Evolutionary conservation across 305 asterid genomes (phyloP), one percentile per base, ranked within the genome.

Genomic region (Withania somnifera): DNA sequence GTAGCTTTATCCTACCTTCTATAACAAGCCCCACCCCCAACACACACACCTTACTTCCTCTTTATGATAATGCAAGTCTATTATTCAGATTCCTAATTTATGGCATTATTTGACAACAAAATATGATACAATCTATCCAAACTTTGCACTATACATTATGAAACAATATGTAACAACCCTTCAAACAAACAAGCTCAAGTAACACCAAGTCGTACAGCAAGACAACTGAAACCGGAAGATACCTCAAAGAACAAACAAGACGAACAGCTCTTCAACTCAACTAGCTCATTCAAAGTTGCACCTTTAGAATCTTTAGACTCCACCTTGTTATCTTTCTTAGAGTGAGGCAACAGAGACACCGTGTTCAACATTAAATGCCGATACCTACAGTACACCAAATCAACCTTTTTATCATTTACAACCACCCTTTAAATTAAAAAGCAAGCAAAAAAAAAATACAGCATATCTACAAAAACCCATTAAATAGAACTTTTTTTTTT

Each of bases 201-300:
- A 64, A 32, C 47, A 64, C 50, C 26, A 64, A 64, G 47, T 22
- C 40, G 6, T 26, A 45, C 3, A 42, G 22, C 79, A 19, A 71
- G 20, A 45, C 24, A 73, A 73, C 14, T 14, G 52, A 47, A 45
- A 40, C 45, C 22, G 6, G 56, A 26, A 57, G 24, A 58, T 50
- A 96, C 99, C 98, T 96, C 99, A 30, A 96, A 96, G 89, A 96
- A 96, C 87, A 96, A 87, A 82, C 97, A 96, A 77, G 99, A 94
- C 4, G 95, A 89, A 85, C 97, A 94, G 81, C 92, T 88, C 93
- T 86, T 93, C 75, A 94, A 92, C 93, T 96, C 99, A 51, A 96
- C 97, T 7, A 96, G 93, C 91, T 96, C 98, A 81, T 92, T 96
- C 89, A 96, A 88, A 53, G 97, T 89, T 0, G 97, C 84, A 52